phyloP scores from a whole-genome alignment of 805 yeast genomes.

The Blastobotrys mokoenaii region DNA sequence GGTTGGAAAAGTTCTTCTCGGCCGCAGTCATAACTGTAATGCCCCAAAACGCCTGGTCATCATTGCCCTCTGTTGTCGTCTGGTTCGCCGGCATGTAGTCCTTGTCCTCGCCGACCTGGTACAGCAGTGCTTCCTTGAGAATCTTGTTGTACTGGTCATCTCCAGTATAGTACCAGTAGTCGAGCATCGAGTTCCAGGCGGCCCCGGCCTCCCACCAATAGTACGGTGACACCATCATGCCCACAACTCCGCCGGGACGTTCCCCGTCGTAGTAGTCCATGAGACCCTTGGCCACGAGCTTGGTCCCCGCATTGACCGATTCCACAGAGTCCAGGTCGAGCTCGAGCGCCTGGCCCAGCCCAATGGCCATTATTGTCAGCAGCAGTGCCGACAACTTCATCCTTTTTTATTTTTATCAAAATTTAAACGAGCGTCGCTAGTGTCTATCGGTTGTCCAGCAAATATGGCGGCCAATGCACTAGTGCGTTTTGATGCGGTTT shows the following conservation, averaged over 20 bases:
- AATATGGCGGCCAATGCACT: too few species aligned
- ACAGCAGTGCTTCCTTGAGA: slow-evolving; percentile 51
- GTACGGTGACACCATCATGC: slow-evolving; percentile 65
- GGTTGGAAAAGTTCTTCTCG: slow-evolving; percentile 74
- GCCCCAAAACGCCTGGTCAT: slow-evolving; percentile 94
- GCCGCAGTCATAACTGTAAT: slow-evolving; percentile 77
- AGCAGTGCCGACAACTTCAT: too few species aligned
- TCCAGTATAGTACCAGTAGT: slow-evolving; percentile 62
- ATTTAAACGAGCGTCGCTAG: too few species aligned
- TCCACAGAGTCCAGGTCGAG: slow-evolving; percentile 14
- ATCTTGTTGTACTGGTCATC: slow-evolving; percentile 53
- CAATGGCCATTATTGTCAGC: too few species aligned
- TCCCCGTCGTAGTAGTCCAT: slow-evolving; percentile 74
- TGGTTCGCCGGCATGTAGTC: slow-evolving; percentile 78
- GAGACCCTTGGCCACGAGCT: slow-evolving; percentile 57
- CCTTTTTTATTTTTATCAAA: too few species aligned
- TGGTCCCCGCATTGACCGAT: slow-evolving; percentile 42
- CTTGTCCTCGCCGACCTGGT: slow-evolving; percentile 55
- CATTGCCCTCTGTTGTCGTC: slow-evolving; percentile 80
- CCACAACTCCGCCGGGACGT: slow-evolving; percentile 59
- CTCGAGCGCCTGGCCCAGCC: too few species aligned
- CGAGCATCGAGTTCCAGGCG: slow-evolving; percentile 59
- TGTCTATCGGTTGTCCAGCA: too few species aligned
- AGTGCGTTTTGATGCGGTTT: too few species aligned
- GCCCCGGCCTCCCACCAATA: slow-evolving; percentile 95